Base-by-base conservation (phyloP, 179 eudicot species). In the Monotropa hypopitys region DNA sequence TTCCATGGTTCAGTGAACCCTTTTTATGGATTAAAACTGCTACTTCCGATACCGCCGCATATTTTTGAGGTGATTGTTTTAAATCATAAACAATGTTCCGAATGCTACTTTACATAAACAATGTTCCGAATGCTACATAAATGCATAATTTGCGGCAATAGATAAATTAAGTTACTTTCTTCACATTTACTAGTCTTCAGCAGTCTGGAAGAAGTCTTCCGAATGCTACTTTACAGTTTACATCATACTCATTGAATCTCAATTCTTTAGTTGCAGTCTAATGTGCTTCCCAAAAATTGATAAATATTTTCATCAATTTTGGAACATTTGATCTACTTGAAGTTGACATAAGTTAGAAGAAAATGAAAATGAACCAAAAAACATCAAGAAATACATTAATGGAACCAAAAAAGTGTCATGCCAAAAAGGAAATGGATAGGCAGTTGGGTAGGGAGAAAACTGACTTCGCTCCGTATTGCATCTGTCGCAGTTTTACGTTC, bases 401-500 rank as follows among this genome's bases (percentile, higher is more conserved):
- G 33, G 10, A 49, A 32, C 35, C 68, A 28, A 53, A 53, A 28
- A 80, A 20, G 47, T 66, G 49, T 20, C 62, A 42, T 26, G 18
- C 8, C 23, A 68, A 74, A 53, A 21, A 50, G 50, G 30, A 74
- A 42, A 66, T 9, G 46, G 3, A 80, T n/a, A 33, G 7, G 16
- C 65, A 28, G 62, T 2, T 42, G 47, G 45, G 3, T 51, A 57
- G n/a, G 28, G n/a, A 69, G 75, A 65, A 70, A 71, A 83, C 94
- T 91, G 76, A 93, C 98, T 78, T 91, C 89, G 76, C 91, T 91
- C 79, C 84, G 83, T 74, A 93, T 79, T 77, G 98, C 98, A 83
- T 85, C 86, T 43, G 94, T 93, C 42, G 98, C 98, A 72, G 94
- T 87, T 76, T 84, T 80, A 26, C 98, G 92, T 73, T 90, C 98